These are phyloP conservation scores for Zygosaccharomyces lentus DNA, from an alignment of 805 yeast genomes.

Conservation along the genomic window DNA sequence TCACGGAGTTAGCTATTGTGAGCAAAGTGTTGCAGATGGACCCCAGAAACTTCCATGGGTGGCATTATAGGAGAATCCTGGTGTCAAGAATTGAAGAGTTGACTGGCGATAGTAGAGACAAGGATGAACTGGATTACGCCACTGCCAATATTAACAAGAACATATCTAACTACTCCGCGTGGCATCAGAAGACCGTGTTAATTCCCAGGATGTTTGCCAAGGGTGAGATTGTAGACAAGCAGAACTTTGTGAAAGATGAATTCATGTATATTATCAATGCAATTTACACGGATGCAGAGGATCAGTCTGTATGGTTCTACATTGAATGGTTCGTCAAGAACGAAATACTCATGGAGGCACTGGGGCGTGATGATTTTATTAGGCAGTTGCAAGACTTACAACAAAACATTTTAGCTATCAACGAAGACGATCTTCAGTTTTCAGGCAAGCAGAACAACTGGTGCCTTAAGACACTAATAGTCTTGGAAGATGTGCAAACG, in stretches of 20 bases:
- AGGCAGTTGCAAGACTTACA: slow-evolving; percentile 45
- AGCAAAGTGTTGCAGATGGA: slow-evolving; percentile 65
- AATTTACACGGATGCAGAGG: slow-evolving; percentile 87
- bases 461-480: slow-evolving; percentile 65
- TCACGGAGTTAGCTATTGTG: slow-evolving; percentile 64
- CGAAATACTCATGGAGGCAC: slow-evolving; percentile 27
- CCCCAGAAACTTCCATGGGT: slow-evolving; percentile 86
- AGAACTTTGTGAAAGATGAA: slow-evolving; percentile 49
- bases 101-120: slow-evolving; percentile 31
- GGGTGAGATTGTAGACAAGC: slow-evolving; percentile 22
- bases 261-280: slow-evolving; percentile 72
- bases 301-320: slow-evolving; percentile 90
- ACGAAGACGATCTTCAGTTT: slow-evolving; percentile 69
- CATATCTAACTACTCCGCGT: slow-evolving; percentile 91
- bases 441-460: slow-evolving; percentile 59
- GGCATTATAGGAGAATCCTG: slow-evolving; percentile 86
- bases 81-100: slow-evolving; percentile 36
- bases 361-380: slow-evolving; percentile 32
- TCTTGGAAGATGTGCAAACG: slow-evolving; percentile 38
- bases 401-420: slow-evolving; percentile 52
- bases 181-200: slow-evolving; percentile 82
- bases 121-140: slow-evolving; percentile 68
- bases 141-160: slow-evolving; percentile 72
- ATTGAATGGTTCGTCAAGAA: slow-evolving; percentile 66
- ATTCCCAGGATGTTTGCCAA: slow-evolving; percentile 48